Percentiles rank a stretch among this genome's conserved stretches.
Conservation (phyloP, 768 basidiomycete genomes). For the Mycena pura region DNA sequence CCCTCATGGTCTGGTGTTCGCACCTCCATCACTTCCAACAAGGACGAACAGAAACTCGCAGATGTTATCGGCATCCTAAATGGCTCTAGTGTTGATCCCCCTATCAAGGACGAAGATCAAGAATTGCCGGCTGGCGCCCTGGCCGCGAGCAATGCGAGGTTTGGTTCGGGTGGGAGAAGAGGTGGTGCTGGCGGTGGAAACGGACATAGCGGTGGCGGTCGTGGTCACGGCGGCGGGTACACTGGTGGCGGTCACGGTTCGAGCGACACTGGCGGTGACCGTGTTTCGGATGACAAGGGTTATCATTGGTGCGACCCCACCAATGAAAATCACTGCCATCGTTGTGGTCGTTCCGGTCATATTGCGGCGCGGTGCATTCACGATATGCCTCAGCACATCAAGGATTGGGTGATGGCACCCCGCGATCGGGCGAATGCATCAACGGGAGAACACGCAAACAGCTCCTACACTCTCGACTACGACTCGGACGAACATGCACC, state of each 20-base stretch:
- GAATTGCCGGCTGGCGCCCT: not conserved
- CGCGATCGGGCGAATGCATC: not conserved
- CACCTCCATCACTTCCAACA: constrained; percentile 13
- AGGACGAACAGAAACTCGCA: not conserved
- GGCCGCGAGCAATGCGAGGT: not conserved
- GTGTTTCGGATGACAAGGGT: constrained; percentile 1
- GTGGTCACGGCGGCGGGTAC: not conserved
- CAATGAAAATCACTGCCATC: constrained; percentile 6
- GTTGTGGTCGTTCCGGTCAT: constrained; percentile 21
- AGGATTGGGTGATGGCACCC: constrained; percentile 12
- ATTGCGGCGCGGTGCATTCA: constrained; percentile 16
- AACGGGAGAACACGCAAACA: not conserved
- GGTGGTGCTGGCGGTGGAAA: constrained; percentile 1
- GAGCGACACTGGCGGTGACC: not conserved
- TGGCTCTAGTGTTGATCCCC: constrained; percentile 2
- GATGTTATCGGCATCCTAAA: not conserved
- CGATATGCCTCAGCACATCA: constrained; percentile 19
- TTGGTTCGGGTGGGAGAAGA: constrained; percentile 12
- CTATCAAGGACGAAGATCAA: not conserved
- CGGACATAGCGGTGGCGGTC: not conserved
- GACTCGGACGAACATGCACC: not conserved
- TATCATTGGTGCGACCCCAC: constrained; percentile 18
- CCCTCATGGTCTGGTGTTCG: constrained; percentile 13
- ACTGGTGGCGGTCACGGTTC: not conserved
- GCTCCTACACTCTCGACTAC: not conserved